A percentile compares a stretch with the other conserved stretches of the same genome.
Evolutionary conservation across 2,329 filamentous ascomycete genomes (phyloP).

Genomic region (Clarireedia paspali): DNA sequence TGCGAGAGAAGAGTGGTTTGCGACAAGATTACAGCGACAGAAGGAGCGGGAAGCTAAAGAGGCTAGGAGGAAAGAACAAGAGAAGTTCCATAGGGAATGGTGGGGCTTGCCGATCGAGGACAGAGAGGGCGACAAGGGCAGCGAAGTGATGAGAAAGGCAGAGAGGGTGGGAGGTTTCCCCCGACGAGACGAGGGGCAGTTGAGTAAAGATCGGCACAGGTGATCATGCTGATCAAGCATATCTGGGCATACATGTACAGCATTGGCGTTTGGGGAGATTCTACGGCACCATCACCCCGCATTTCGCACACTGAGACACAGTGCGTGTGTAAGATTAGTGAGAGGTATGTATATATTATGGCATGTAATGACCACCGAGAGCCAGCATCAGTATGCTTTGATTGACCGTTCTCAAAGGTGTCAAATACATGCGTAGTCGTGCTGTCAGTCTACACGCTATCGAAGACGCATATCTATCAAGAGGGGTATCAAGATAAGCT

Average conservation of each 20-base stretch:
- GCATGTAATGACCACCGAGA: conserved; percentile 12
- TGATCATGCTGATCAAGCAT: conserved; percentile 13
- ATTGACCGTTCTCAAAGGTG: neutral
- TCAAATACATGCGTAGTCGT: too few relatives aligned
- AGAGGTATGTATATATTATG: conserved; percentile 8
- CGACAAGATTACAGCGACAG: conserved; percentile 62
- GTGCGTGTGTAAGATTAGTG: conserved; percentile 18
- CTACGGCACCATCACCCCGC: conserved; percentile 16
- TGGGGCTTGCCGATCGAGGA: conserved; percentile 56
- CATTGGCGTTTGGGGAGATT: conserved; percentile 16
- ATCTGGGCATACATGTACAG: neutral
- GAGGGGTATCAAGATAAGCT: too few relatives aligned
- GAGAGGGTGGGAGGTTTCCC: conserved; percentile 51
- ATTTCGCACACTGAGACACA: conserved; percentile 5
- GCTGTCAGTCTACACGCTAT: too few relatives aligned
- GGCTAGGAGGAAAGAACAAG: conserved; percentile 51
- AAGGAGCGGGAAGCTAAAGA: conserved; percentile 58
- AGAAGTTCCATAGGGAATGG: conserved; percentile 59
- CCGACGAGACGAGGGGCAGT: conserved; percentile 31
- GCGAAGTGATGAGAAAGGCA: conserved; percentile 44
- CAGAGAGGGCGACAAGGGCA: conserved; percentile 45
- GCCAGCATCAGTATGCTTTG: neutral
- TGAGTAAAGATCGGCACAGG: conserved; percentile 30
- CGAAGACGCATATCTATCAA: too few relatives aligned
- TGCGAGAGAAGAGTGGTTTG: conserved; percentile 91